Conservation (phyloP, 73 alveolate species). For the Paramecium biaurelia region DNA sequence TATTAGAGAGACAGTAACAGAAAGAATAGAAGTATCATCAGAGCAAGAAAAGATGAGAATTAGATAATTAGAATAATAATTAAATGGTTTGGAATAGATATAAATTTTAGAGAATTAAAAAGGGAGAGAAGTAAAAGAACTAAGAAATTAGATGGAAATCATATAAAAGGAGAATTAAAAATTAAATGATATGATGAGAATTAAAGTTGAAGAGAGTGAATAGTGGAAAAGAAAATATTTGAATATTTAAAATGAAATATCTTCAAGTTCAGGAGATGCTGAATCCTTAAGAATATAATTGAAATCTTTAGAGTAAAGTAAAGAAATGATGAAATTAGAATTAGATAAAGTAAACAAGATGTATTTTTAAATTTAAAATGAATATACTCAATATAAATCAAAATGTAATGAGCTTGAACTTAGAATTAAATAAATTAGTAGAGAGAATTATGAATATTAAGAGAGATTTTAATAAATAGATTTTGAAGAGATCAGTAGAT, state of each 20-base stretch:
- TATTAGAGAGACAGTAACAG: not conserved
- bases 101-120: not conserved
- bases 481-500: not conserved
- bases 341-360: not conserved
- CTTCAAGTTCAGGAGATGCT: not conserved
- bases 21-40: not conserved
- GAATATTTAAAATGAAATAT: not conserved
- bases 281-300: not conserved
- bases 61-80: conserved; percentile 7
- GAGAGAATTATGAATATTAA: not conserved
- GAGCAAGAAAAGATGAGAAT: not conserved
- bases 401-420: not conserved
- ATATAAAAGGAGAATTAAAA: not conserved
- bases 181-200: not conserved
- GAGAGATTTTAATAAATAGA: not conserved
- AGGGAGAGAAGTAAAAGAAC: not conserved
- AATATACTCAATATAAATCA: not conserved
- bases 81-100: not conserved
- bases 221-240: not conserved
- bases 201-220: not conserved
- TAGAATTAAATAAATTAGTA: not conserved
- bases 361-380: not conserved
- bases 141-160: not conserved
- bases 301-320: not conserved
- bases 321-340: not conserved